A percentile compares a stretch with the other conserved stretches of the same genome.
phyloP scores from a whole-genome alignment of 192 early-diverging fungal species.

The Rhizoclosmatium globosum region DNA sequence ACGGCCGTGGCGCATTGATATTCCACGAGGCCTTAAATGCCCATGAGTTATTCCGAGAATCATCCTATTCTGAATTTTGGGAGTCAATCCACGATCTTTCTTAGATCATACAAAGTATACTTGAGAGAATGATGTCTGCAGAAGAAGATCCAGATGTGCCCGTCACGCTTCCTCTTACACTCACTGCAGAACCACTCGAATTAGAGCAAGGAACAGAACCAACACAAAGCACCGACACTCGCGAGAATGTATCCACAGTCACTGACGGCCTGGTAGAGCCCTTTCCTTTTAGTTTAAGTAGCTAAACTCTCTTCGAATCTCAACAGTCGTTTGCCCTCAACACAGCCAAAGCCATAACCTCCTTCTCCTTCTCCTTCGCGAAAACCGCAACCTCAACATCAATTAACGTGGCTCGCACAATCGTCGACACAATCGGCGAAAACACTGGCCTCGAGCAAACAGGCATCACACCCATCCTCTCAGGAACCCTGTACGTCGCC shows the following conservation, averaged over 20 bases:
- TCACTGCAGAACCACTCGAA: too few relatives aligned
- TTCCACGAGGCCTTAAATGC: too few relatives aligned
- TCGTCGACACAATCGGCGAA: slow-evolving; percentile 50
- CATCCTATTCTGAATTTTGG: too few relatives aligned
- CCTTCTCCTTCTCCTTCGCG: slow-evolving; percentile 48
- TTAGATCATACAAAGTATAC: too few relatives aligned
- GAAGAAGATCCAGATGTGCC: too few relatives aligned
- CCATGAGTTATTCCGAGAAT: too few relatives aligned
- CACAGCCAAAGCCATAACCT: slow-evolving; percentile 40
- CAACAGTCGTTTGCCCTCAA: slow-evolving; percentile 42
- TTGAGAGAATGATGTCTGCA: too few relatives aligned
- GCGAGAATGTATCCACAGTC: slow-evolving; percentile 25
- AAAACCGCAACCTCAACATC: slow-evolving; percentile 45
- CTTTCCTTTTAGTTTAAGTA: not conserved
- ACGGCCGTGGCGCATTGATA: too few relatives aligned
- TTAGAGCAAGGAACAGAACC: too few relatives aligned
- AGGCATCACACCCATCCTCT: slow-evolving; percentile 43
- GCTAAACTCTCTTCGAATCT: not conserved
- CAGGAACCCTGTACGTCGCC: slow-evolving; percentile 41
- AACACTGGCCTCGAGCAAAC: slow-evolving; percentile 40
- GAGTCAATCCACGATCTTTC: too few relatives aligned
- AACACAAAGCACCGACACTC: not conserved
- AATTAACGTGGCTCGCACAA: slow-evolving; percentile 38
- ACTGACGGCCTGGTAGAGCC: slow-evolving; percentile 25
- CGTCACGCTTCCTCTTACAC: too few relatives aligned